Conservation (phyloP, 2,329 filamentous ascomycete genomes). For the Aspergillus costaricaensis region DNA sequence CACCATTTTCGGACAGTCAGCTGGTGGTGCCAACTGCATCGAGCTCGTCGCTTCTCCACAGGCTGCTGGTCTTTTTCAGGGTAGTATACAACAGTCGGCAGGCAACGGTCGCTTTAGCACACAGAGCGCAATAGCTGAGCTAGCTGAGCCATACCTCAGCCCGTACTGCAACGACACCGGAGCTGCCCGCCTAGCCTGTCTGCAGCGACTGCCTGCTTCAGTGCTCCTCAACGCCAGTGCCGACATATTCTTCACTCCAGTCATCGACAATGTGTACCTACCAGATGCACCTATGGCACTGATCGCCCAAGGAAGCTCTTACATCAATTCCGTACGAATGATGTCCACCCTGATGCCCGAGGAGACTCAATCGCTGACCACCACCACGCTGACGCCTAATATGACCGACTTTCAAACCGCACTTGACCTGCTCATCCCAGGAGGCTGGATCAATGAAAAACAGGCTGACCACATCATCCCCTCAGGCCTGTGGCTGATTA, state of each 20-base stretch:
- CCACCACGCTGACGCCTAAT: constrained; percentile 49
- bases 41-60: constrained; percentile 44
- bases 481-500: constrained; percentile 55
- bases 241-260: constrained; percentile 48
- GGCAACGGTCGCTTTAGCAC: constrained; percentile 55
- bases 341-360: constrained; percentile 59
- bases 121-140: constrained; percentile 43
- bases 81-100: constrained; percentile 36
- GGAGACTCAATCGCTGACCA: constrained; percentile 59
- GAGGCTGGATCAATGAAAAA: constrained; percentile 41
- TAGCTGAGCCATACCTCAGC: constrained; percentile 57
- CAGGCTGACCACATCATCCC: constrained; percentile 48
- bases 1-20: constrained; percentile 49
- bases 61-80: constrained; percentile 18
- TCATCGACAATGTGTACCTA: constrained; percentile 61
- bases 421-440: constrained; percentile 40
- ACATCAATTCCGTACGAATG: constrained; percentile 52
- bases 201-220: constrained; percentile 48
- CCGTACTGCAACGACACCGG: constrained; percentile 56
- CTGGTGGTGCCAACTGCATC: constrained; percentile 57
- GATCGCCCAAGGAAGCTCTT: constrained; percentile 44
- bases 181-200: constrained; percentile 55
- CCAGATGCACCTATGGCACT: constrained; percentile 53
- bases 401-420: constrained; percentile 48
- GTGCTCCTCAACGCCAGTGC: constrained; percentile 11